phyloP scores from a whole-genome alignment of 2,329 filamentous ascomycete genomes.

The Emericellopsis cladophorae region DNA sequence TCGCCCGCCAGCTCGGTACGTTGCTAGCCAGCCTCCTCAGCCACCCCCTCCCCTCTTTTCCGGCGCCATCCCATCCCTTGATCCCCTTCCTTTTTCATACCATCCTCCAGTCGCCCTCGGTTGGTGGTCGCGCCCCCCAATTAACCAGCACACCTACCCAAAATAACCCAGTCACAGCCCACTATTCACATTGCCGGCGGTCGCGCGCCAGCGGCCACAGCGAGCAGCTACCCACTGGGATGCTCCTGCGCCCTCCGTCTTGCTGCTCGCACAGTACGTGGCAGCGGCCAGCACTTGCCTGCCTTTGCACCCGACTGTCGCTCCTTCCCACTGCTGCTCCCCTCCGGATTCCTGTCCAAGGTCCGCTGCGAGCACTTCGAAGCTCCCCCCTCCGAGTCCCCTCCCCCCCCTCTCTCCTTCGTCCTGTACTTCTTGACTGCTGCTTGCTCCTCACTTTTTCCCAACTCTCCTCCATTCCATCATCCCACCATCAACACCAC shows the following conservation, averaged over 20 bases:
- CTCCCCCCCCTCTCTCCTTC: slow-evolving; percentile 4
- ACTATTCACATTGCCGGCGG: background rate
- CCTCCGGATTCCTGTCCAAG: slow-evolving; percentile 2
- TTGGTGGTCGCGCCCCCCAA: background rate
- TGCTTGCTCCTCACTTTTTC: slow-evolving; percentile 5
- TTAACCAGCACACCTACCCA: background rate
- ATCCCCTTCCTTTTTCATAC: background rate
- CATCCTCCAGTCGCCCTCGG: background rate
- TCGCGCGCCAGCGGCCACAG: background rate
- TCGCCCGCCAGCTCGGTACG: background rate
- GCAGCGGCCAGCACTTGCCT: background rate
- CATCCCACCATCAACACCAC: slow-evolving; percentile 2
- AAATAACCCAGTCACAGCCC: slow-evolving; percentile 3
- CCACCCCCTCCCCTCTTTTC: slow-evolving; percentile 3
- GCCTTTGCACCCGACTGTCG: background rate
- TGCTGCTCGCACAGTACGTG: background rate
- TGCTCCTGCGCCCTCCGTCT: background rate
- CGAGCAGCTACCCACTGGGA: background rate
- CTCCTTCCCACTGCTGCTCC: slow-evolving; percentile 1
- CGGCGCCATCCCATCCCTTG: background rate
- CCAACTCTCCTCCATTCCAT: slow-evolving; percentile 4
- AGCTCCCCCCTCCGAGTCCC: background rate
- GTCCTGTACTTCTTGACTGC: slow-evolving; percentile 4
- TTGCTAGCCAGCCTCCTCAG: background rate
- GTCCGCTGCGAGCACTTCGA: too few species aligned